Conservation (phyloP, 2,329 filamentous ascomycete genomes). For the Botrytis squamosa region DNA sequence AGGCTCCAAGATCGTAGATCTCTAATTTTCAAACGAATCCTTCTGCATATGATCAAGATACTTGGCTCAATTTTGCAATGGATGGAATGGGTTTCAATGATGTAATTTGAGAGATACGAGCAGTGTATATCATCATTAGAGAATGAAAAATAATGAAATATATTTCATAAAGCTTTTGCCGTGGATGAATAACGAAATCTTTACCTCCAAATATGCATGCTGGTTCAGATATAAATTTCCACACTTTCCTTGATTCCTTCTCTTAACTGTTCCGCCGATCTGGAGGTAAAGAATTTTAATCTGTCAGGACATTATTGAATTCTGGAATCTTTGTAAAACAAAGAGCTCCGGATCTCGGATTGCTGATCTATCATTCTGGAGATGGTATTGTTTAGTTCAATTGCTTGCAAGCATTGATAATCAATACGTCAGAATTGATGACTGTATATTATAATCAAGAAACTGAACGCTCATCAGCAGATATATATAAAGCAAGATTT, state of each 20-base stretch:
- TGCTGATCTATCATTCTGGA: not conserved
- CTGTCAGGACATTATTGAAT: too few species aligned
- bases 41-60: not conserved
- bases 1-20: not conserved
- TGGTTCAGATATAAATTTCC: not conserved
- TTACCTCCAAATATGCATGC: not conserved
- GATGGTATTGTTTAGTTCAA: not conserved
- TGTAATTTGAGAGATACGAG: not conserved
- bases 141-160: not conserved
- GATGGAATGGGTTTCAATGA: not conserved
- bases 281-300: not conserved
- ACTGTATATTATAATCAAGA: not conserved
- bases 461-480: not conserved
- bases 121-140: not conserved
- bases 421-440: not conserved
- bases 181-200: not conserved
- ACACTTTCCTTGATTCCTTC: not conserved
- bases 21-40: rapidly evolving
- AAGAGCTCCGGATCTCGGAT: not conserved
- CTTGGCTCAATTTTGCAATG: not conserved
- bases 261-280: too few species aligned
- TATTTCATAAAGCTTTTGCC: not conserved
- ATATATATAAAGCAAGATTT: not conserved
- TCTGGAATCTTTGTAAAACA: not conserved
- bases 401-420: not conserved